Conservation (phyloP, 1,284 basidiomycete species). For the Laetiporus sulphureus region DNA sequence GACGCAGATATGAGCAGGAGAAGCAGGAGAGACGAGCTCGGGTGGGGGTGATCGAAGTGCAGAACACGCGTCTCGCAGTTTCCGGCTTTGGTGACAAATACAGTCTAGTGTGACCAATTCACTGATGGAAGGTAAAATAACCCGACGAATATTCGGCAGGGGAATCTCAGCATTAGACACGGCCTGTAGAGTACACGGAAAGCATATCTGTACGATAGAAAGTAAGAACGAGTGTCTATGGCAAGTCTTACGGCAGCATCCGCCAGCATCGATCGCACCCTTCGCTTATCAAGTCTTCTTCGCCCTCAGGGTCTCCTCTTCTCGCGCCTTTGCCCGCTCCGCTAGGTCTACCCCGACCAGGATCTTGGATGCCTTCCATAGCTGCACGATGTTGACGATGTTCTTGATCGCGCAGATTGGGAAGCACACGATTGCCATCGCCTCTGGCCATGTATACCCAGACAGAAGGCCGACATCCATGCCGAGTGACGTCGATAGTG, state of each 20-base stretch:
- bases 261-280: no score
- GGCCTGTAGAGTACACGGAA: no score
- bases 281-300: conserved; percentile 17
- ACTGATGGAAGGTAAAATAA: no score
- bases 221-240: not conserved
- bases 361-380: conserved; percentile 98
- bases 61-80: no score
- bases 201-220: conserved; percentile 12
- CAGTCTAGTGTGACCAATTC: no score
- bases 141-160: no score
- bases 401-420: conserved; percentile 86
- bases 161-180: no score
- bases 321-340: conserved; percentile 68
- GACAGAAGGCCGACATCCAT: conserved; percentile 26
- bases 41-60: no score
- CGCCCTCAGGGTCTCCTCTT: conserved; percentile 28
- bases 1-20: no score
- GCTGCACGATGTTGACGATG: conserved; percentile 92
- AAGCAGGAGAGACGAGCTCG: no score
- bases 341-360: conserved; percentile 86
- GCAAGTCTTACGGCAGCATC: no score
- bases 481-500: conserved; percentile 40
- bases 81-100: no score
- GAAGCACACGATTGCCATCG: conserved; percentile 61
- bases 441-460: conserved; percentile 74